Evolutionary conservation across 768 basidiomycete species (phyloP).

Genomic region (Hemileccinum rubropunctum): DNA sequence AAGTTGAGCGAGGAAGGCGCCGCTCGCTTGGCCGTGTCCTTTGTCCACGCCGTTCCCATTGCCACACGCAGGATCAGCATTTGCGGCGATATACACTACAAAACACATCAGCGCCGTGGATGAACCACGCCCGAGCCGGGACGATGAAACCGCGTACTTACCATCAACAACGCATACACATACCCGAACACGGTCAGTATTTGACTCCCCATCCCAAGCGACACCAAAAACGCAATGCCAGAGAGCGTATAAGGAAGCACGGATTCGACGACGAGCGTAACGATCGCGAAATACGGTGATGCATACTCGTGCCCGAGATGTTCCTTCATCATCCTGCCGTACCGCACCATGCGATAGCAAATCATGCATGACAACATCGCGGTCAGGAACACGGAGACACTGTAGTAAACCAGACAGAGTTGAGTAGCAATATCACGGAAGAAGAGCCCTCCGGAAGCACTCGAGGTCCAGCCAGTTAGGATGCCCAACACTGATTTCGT

Average conservation of each 20-base stretch:
- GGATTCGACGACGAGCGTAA: slow-evolving; percentile 13
- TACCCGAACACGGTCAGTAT: not conserved
- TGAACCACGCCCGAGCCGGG: too few relatives aligned
- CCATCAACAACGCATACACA: slow-evolving; percentile 4
- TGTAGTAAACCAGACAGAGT: slow-evolving; percentile 3
- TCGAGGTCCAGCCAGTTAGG: not conserved
- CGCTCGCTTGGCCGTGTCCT: not conserved
- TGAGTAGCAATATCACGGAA: not conserved
- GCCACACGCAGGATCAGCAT: slow-evolving; percentile 14
- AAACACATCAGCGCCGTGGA: not conserved
- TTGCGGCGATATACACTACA: slow-evolving; percentile 15
- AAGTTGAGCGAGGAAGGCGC: slow-evolving; percentile 5
- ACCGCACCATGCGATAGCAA: slow-evolving; percentile 7
- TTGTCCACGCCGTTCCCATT: not conserved
- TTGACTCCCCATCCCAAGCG: slow-evolving; percentile 1
- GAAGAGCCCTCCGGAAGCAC: not conserved
- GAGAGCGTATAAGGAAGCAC: slow-evolving; percentile 11
- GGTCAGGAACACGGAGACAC: not conserved
- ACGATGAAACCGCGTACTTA: slow-evolving; percentile 10
- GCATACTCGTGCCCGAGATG: slow-evolving; percentile 5
- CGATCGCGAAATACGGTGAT: slow-evolving; percentile 3
- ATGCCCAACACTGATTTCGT: slow-evolving; percentile 5
- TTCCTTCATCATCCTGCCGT: not conserved
- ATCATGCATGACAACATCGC: slow-evolving; percentile 9
- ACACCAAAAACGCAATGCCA: slow-evolving; percentile 5